Evolutionary conservation across 805 yeast species (phyloP).

Genomic region (Ogataea neopini): DNA sequence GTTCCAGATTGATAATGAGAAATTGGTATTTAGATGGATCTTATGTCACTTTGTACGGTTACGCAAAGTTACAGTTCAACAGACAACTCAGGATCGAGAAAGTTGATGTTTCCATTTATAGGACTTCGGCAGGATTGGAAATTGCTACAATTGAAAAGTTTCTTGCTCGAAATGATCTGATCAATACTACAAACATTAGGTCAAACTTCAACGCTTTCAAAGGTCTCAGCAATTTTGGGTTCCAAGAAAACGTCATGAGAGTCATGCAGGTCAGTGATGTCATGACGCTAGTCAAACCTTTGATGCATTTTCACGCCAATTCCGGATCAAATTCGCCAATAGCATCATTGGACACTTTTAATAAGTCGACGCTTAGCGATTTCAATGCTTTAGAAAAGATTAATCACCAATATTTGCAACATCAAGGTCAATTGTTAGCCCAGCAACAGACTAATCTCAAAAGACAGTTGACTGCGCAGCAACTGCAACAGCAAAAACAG

Average conservation of each 20-base stretch:
- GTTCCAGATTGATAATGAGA: slow-evolving; percentile 48
- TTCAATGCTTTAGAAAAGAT: slow-evolving; percentile 20
- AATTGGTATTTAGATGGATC: slow-evolving; percentile 71
- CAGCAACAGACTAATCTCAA: slow-evolving; percentile 18
- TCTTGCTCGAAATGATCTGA: slow-evolving; percentile 33
- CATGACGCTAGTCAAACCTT: slow-evolving; percentile 67
- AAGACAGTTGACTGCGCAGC: slow-evolving; percentile 23
- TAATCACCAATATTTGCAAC: slow-evolving; percentile 21
- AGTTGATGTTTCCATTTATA: slow-evolving; percentile 57
- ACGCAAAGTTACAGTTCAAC: slow-evolving; percentile 61
- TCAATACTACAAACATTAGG: slow-evolving; percentile 21
- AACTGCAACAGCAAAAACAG: slow-evolving; percentile 14
- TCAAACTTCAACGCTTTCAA: slow-evolving; percentile 40
- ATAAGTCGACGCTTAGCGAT: slow-evolving; percentile 26
- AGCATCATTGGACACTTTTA: slow-evolving; percentile 57
- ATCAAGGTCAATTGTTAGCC: slow-evolving; percentile 30
- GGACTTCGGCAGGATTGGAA: slow-evolving; percentile 47
- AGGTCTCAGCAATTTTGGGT: slow-evolving; percentile 56
- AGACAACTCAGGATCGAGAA: slow-evolving; percentile 67
- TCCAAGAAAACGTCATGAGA: slow-evolving; percentile 66
- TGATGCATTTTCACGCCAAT: slow-evolving; percentile 51
- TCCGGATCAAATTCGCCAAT: slow-evolving; percentile 47
- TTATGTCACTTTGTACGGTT: slow-evolving; percentile 60
- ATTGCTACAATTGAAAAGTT: slow-evolving; percentile 47
- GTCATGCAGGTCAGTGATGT: slow-evolving; percentile 75